Evolutionary conservation across 108 stramenopile species (phyloP), one percentile per base, ranked within the genome.

Genomic region (Nitzschia inconspicua): DNA sequence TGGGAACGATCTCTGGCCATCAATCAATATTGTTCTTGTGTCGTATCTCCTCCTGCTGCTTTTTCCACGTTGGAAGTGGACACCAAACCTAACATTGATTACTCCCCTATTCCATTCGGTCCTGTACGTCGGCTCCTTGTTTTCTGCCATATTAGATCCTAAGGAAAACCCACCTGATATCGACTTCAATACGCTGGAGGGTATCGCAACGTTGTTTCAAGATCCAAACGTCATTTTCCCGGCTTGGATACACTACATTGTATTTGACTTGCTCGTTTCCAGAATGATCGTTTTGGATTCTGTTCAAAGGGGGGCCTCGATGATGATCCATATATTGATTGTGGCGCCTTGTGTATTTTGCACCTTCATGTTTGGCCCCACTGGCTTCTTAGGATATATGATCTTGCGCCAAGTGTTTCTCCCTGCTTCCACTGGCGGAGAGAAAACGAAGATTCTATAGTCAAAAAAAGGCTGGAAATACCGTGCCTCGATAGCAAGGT

Each of bases 181-280:
- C 4, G 40, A 55, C 26, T 62, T 70, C 27, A 14, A 10, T 4
- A 42, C 60, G 14, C 40, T 73, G 0, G 31, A 62, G 32, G 63
- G 72, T 4, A 53, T 73, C 19, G 60, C 44, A 13, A 27, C 40
- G 36, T 10, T 66, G 52, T 68, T 73, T 53, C 4, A 16, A 24
- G 60, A 73, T 41, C 72, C 66, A 16, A 73, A 44, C 44, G 25
- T 14, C 7, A 53, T 56, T 18, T 68, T 65, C 25, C 22, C 27
- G 5, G 66, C 66, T n/a, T 73, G 60, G 72, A 16, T 65, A 22
- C 72, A 73, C 31, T 73, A 73, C 36, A 3, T 44, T 40, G 60
- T 39, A 8, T 73, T 39, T 44, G 72, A 73, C 56, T 24, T 46
- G 5, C 44, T 73, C 9, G 35, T 73, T 5, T 54, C 48, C 6